Evolutionary conservation across 2,329 filamentous ascomycete species (phyloP).

Genomic region (Emmonsia crescens): DNA sequence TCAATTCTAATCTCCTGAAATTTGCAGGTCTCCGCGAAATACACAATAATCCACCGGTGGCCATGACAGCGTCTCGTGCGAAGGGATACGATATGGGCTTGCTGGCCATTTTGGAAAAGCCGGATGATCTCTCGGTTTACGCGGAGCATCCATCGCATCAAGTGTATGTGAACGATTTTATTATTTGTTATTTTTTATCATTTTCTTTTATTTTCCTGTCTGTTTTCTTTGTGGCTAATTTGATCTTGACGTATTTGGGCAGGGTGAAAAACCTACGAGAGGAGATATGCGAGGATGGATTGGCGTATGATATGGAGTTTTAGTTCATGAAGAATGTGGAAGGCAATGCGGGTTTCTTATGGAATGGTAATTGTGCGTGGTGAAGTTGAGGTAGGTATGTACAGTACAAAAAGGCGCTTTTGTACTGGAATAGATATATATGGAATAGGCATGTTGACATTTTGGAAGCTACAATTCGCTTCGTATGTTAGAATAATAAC

Average conservation of each 20-base stretch:
- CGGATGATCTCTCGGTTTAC: constrained; percentile 34
- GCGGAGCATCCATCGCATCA: constrained; percentile 37
- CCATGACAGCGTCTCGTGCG: constrained; percentile 31
- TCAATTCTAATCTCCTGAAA: neutral
- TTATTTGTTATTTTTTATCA: neutral
- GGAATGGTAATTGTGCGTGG: neutral
- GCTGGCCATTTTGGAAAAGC: constrained; percentile 36
- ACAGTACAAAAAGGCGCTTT: neutral
- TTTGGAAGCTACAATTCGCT: neutral
- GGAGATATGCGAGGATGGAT: constrained; percentile 31
- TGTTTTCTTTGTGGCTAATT: neutral
- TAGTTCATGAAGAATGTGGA: constrained; percentile 7
- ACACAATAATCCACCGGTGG: constrained; percentile 27
- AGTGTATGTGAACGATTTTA: constrained; percentile 26
- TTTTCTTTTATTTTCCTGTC: neutral
- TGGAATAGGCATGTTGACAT: neutral
- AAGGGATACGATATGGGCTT: constrained; percentile 38
- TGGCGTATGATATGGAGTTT: constrained; percentile 35
- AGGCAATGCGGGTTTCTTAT: neutral
- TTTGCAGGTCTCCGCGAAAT: constrained; percentile 24
- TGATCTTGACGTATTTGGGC: neutral
- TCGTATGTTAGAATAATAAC: neutral
- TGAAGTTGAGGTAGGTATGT: too few species aligned
- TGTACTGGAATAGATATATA: neutral
- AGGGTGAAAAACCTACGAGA: constrained; percentile 32